Conservation (phyloP, 1,139 yeast species). For the Scheffersomyces cryptocercus region DNA sequence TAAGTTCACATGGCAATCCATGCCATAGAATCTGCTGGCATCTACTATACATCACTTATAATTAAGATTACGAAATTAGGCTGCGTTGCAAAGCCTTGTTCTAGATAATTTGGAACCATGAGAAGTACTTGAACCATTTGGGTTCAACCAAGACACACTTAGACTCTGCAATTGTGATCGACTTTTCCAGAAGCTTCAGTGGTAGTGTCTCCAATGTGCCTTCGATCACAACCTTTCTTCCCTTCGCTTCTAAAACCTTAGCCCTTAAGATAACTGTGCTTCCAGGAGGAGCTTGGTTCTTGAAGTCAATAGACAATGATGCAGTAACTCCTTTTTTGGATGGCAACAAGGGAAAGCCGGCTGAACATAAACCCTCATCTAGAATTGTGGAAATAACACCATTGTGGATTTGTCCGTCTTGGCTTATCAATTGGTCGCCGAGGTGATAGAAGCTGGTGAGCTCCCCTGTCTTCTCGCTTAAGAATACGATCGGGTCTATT, state of each 20-base stretch:
- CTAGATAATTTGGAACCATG: conserved; percentile 50
- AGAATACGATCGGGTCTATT: conserved; percentile 64
- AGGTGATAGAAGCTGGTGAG: conserved; percentile 66
- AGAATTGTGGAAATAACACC: conserved; percentile 81
- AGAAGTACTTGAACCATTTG: conserved; percentile 70
- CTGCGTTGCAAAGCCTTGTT: no score
- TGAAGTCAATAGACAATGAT: conserved; percentile 62
- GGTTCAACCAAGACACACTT: conserved; percentile 74
- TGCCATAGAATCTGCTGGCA: no score
- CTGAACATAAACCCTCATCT: conserved; percentile 84
- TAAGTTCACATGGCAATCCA: no score
- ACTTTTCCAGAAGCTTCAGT: conserved; percentile 19
- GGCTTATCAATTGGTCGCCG: conserved; percentile 65
- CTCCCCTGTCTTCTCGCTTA: conserved; percentile 46
- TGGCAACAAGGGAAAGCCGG: conserved; percentile 87
- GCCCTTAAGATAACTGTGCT: conserved; percentile 70
- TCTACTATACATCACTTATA: no score
- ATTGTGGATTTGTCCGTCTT: conserved; percentile 79
- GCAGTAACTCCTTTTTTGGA: conserved; percentile 92
- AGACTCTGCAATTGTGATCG: conserved; percentile 53
- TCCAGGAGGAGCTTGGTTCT: conserved; percentile 65
- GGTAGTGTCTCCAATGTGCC: conserved; percentile 60
- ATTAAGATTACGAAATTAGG: no score
- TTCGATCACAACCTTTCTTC: conserved; percentile 76
- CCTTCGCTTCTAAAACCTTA: conserved; percentile 63